Conservation (phyloP, 495 filamentous ascomycete genomes). For the Xylaria acuta region DNA sequence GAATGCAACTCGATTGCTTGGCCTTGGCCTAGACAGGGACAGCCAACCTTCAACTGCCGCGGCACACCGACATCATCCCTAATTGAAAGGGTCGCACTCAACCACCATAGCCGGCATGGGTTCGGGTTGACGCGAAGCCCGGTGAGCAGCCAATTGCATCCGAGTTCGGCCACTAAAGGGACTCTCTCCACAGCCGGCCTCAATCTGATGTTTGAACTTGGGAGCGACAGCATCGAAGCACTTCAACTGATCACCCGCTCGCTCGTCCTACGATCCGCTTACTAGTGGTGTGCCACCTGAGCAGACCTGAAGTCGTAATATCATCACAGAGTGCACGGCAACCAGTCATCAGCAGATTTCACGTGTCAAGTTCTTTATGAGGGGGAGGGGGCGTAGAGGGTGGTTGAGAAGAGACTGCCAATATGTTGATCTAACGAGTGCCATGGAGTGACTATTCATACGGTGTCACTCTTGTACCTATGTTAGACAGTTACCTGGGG, state of each 20-base stretch:
- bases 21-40: not conserved
- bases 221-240: not conserved
- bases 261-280: not conserved
- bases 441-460: not conserved
- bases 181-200: not conserved
- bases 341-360: slow-evolving; percentile 4
- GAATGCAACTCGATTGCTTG: not conserved
- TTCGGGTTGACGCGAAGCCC: not conserved
- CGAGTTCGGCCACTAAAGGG: not conserved
- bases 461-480: not conserved
- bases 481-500: not conserved
- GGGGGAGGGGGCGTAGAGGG: not conserved
- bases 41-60: not conserved
- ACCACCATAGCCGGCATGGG: not conserved
- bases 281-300: slow-evolving; percentile 6
- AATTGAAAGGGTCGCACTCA: not conserved
- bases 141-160: slow-evolving; percentile 11
- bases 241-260: slow-evolving; percentile 2
- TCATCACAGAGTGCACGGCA: not conserved
- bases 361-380: not conserved
- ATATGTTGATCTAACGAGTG: not conserved
- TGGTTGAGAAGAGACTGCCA: not conserved
- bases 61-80: not conserved
- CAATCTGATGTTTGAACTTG: not conserved
- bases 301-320: not conserved